These are phyloP conservation scores for Pythium plurisporium DNA, from an alignment of 352 stramenopile species.

Conservation along the genomic window DNA sequence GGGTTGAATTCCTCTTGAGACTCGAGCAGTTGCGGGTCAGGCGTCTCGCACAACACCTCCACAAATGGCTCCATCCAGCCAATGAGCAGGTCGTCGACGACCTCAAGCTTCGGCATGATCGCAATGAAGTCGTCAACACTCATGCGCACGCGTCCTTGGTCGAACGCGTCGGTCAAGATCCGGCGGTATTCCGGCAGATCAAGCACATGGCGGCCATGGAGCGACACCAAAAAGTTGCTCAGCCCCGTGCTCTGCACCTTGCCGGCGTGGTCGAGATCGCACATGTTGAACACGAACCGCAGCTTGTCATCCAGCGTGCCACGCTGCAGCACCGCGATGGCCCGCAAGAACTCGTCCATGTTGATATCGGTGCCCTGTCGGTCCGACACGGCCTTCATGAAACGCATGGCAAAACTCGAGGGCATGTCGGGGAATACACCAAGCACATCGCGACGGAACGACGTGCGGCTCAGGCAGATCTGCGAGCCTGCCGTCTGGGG, in stretches of 20 bases:
- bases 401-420: constrained; percentile 85
- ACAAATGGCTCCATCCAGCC: constrained; percentile 85
- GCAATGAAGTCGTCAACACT: constrained; percentile 67
- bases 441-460: constrained; percentile 81
- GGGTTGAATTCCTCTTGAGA: constrained; percentile 88
- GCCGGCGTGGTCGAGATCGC: constrained; percentile 77
- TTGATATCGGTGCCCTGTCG: constrained; percentile 82
- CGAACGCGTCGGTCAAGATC: constrained; percentile 74
- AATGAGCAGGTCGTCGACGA: constrained; percentile 46
- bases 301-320: constrained; percentile 75
- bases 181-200: constrained; percentile 71
- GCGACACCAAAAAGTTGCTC: constrained; percentile 81
- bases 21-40: constrained; percentile 70
- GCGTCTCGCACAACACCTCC: constrained; percentile 82
- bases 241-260: constrained; percentile 85
- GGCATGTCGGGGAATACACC: constrained; percentile 88
- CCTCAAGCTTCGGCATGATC: constrained; percentile 44
- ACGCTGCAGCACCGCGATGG: constrained; percentile 69
- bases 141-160: constrained; percentile 76
- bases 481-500: constrained; percentile 69
- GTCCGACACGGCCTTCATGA: constrained; percentile 86
- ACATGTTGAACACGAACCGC: constrained; percentile 85
- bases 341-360: constrained; percentile 85
- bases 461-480: constrained; percentile 77
- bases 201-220: constrained; percentile 72